A percentile compares a stretch with the other conserved stretches of the same genome.
phyloP scores from a whole-genome alignment of 2,329 filamentous ascomycete genomes.

The Phoma sp. region DNA sequence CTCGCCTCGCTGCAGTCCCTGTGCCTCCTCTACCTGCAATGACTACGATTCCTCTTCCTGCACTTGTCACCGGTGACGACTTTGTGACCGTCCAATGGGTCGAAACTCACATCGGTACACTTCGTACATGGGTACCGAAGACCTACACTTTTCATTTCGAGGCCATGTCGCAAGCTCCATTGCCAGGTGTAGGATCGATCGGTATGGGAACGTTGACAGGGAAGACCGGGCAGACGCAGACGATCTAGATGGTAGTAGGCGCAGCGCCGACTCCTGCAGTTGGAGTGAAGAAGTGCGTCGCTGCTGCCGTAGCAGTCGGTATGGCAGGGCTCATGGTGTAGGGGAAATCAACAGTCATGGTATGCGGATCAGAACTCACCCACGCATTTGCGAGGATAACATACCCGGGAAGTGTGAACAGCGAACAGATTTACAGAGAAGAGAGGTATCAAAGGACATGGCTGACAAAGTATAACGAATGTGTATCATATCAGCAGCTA shows the following conservation, averaged over 20 bases:
- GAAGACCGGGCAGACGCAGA: constrained; percentile 36
- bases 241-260: constrained; percentile 25
- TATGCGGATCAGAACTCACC: too few species aligned
- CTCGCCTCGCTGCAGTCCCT: constrained; percentile 1
- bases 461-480: neutral
- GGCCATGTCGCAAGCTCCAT: constrained; percentile 26
- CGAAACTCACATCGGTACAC: constrained; percentile 37
- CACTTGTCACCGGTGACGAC: constrained; percentile 17
- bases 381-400: too few species aligned
- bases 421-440: neutral
- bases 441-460: neutral
- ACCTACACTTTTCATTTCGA: constrained; percentile 40
- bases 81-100: constrained; percentile 45
- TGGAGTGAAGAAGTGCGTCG: constrained; percentile 26
- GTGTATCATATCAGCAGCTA: neutral
- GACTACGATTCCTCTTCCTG: neutral
- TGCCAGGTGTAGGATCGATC: constrained; percentile 40
- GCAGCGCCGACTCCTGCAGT: constrained; percentile 30
- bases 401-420: too few species aligned
- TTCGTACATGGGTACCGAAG: constrained; percentile 43
- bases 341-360: too few species aligned
- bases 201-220: constrained; percentile 48
- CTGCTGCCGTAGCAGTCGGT: constrained; percentile 33
- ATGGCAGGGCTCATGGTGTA: constrained; percentile 30
- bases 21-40: constrained; percentile 2